Evolutionary conservation across 2,329 filamentous ascomycete genomes (phyloP).

Genomic region (Fusarium musae): DNA sequence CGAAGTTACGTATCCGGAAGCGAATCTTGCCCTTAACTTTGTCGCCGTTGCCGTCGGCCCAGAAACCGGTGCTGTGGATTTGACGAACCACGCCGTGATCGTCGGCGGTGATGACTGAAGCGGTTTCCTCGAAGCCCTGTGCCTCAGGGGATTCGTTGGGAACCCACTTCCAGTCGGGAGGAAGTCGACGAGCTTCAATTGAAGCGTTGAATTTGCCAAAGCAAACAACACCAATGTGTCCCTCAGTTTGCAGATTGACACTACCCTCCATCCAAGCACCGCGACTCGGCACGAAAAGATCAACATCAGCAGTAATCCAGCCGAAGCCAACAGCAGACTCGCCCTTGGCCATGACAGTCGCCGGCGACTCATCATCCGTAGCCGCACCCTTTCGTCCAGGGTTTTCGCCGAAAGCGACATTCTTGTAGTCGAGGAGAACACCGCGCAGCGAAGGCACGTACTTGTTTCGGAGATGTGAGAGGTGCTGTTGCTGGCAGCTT

Average conservation of each 20-base stretch:
- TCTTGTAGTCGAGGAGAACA: conserved; percentile 79
- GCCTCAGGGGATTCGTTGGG: conserved; percentile 60
- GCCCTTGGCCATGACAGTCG: conserved; percentile 67
- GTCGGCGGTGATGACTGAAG: conserved; percentile 54
- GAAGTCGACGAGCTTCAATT: conserved; percentile 81
- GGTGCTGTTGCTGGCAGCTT: conserved; percentile 77
- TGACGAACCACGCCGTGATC: conserved; percentile 65
- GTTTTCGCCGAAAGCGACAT: conserved; percentile 71
- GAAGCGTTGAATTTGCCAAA: conserved; percentile 93
- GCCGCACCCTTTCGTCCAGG: conserved; percentile 63
- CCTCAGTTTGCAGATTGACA: conserved; percentile 87
- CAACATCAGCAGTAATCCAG: conserved; percentile 88
- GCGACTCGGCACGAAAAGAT: conserved; percentile 81
- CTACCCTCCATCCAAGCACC: conserved; percentile 82
- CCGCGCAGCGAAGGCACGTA: conserved; percentile 79
- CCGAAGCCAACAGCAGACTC: conserved; percentile 89
- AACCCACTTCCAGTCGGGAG: conserved; percentile 83
- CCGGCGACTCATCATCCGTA: conserved; percentile 59
- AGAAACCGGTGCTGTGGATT: conserved; percentile 74
- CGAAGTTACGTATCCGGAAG: conserved; percentile 87
- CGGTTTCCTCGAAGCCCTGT: conserved; percentile 55
- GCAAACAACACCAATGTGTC: conserved; percentile 88
- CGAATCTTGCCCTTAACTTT: conserved; percentile 76
- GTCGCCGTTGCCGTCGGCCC: conserved; percentile 76
- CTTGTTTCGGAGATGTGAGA: conserved; percentile 78